A percentile compares a stretch with the other conserved stretches of the same genome.
phyloP scores from a whole-genome alignment of 1,139 yeast species.

The Taphrina populina region DNA sequence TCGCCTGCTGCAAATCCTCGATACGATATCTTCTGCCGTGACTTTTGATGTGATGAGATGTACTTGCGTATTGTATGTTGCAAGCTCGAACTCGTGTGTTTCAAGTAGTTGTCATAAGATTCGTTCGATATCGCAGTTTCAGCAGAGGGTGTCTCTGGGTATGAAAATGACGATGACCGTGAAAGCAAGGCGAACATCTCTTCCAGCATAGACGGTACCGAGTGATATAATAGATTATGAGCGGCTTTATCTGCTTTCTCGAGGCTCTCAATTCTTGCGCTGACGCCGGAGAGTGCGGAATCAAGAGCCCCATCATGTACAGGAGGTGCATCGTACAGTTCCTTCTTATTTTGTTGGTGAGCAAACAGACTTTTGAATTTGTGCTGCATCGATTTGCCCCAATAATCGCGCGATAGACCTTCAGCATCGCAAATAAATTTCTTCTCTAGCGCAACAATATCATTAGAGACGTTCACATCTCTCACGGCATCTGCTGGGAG shows the following conservation, averaged over 20 bases:
- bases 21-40: constrained; percentile 50
- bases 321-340: not conserved
- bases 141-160: not conserved
- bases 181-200: constrained; percentile 17
- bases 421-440: not conserved
- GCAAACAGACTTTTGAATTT: not conserved
- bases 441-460: constrained; percentile 2
- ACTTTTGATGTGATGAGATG: constrained; percentile 26
- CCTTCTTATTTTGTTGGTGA: not conserved
- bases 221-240: not conserved
- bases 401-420: not conserved
- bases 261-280: not conserved
- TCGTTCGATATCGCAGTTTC: not conserved
- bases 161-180: constrained; percentile 6
- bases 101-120: constrained; percentile 2
- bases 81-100: constrained; percentile 4
- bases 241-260: not conserved
- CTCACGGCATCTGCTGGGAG: constrained; percentile 2
- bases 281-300: not conserved
- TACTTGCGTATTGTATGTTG: constrained; percentile 23
- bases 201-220: constrained; percentile 17
- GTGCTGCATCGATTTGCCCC: too few species aligned
- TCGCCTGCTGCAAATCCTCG: constrained; percentile 54
- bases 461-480: too few species aligned
- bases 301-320: not conserved